A percentile compares a stretch with the other conserved stretches of the same genome.
These are phyloP conservation scores for Hemileccinum impolitum DNA, from an alignment of 768 basidiomycete species.

Conservation along the genomic window DNA sequence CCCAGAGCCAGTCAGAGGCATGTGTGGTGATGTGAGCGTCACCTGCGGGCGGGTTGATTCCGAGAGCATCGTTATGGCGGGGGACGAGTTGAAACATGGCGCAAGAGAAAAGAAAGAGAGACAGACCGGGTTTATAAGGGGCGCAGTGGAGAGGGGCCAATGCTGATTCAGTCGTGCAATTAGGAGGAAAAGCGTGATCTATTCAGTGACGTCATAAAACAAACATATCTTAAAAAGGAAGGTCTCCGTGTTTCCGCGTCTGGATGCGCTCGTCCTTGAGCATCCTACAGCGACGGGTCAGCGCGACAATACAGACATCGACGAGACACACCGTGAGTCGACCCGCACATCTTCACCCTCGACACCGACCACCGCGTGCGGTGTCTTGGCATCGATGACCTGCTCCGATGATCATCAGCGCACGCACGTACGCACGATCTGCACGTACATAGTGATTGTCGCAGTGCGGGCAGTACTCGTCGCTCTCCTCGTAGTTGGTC, in stretches of 20 bases:
- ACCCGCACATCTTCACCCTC: conserved; percentile 90
- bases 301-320: neutral
- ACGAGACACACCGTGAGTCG: conserved; percentile 67
- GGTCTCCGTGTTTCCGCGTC: conserved; percentile 35
- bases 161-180: conserved; percentile 12
- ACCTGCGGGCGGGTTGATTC: conserved; percentile 35
- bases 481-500: conserved; percentile 87
- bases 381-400: conserved; percentile 92
- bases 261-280: conserved; percentile 81
- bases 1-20: conserved; percentile 54
- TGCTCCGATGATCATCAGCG: conserved; percentile 30
- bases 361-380: conserved; percentile 78
- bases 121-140: conserved; percentile 1
- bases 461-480: conserved; percentile 97
- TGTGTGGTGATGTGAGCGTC: conserved; percentile 39
- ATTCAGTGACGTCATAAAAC: conserved; percentile 21
- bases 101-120: neutral
- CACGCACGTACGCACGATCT: neutral
- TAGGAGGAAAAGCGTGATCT: conserved; percentile 15
- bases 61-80: conserved; percentile 31
- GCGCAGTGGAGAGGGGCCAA: conserved; percentile 13
- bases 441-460: conserved; percentile 95
- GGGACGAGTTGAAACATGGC: conserved; percentile 18
- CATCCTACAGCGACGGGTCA: conserved; percentile 50
- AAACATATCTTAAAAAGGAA: conserved; percentile 17